phyloP scores from a whole-genome alignment of 148 eudicot species.

The Pharnaceum exiguum region DNA sequence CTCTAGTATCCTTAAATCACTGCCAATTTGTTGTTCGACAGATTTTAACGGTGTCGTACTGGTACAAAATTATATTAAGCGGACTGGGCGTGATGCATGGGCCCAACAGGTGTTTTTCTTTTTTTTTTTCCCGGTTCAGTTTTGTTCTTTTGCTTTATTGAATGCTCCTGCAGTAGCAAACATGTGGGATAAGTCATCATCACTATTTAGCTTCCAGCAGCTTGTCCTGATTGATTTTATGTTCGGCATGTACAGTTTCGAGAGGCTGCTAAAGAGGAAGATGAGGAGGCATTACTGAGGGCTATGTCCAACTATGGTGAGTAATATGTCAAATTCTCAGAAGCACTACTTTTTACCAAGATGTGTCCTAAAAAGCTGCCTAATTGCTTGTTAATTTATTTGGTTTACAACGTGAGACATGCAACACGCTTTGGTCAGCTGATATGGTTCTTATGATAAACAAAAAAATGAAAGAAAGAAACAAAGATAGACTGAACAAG shows the following conservation, averaged over 20 bases:
- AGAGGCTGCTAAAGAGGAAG: conserved; percentile 61
- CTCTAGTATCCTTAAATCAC: too few relatives aligned
- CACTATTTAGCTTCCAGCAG: neutral
- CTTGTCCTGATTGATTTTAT: neutral
- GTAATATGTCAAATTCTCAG: too few relatives aligned
- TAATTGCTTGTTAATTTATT: too few relatives aligned
- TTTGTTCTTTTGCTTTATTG: neutral
- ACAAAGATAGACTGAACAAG: too few relatives aligned
- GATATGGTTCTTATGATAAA: too few relatives aligned
- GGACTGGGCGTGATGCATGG: conserved; percentile 81
- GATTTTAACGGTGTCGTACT: conserved; percentile 89
- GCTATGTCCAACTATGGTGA: conserved; percentile 86
- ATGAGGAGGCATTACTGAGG: conserved; percentile 53
- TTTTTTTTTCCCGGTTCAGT: neutral
- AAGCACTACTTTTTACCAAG: too few relatives aligned
- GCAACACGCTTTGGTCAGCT: too few relatives aligned
- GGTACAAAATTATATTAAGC: conserved; percentile 76
- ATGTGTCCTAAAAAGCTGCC: too few relatives aligned
- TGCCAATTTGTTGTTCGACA: conserved; percentile 26
- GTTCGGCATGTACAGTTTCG: conserved; percentile 55
- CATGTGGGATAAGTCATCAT: too few relatives aligned
- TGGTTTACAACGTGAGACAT: too few relatives aligned
- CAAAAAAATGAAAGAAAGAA: too few relatives aligned
- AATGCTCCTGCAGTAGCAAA: neutral
- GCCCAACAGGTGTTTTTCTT: conserved; percentile 54